Evolutionary conservation across 306 rosid species (phyloP).

Genomic region (Hippophae rhamnoides): DNA sequence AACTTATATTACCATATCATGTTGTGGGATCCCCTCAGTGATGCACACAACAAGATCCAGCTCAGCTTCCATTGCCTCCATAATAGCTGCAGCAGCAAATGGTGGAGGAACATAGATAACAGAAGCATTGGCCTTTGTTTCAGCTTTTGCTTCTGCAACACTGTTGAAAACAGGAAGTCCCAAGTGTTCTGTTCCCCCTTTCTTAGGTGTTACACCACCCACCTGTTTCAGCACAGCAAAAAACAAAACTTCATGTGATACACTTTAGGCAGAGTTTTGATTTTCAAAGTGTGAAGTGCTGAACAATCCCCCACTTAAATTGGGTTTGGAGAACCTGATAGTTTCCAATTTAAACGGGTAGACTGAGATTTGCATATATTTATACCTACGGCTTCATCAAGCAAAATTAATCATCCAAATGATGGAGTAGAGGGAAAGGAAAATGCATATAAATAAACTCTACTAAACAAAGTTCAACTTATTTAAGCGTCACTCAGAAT

Average conservation of each 20-base stretch:
- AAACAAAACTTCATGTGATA: neutral
- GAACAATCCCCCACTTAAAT: neutral
- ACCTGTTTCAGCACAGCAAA: slow-evolving; percentile 35
- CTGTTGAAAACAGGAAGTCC: slow-evolving; percentile 97
- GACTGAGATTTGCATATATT: no score
- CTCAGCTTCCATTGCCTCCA: slow-evolving; percentile 92
- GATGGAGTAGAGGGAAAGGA: no score
- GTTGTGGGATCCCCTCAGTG: slow-evolving; percentile 99
- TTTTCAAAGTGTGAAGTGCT: neutral
- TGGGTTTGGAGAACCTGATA: no score
- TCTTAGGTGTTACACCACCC: slow-evolving; percentile 97
- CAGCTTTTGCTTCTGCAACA: slow-evolving; percentile 92
- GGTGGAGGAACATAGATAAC: slow-evolving; percentile 97
- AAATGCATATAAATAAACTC: no score
- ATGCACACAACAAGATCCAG: slow-evolving; percentile 93
- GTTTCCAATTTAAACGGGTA: no score
- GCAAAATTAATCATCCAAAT: no score
- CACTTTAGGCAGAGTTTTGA: neutral
- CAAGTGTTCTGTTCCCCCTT: slow-evolving; percentile 90
- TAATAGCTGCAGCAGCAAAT: slow-evolving; percentile 87
- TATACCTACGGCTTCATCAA: no score
- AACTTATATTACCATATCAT: slow-evolving; percentile 61
- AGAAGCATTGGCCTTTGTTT: slow-evolving; percentile 88
- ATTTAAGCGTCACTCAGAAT: no score
- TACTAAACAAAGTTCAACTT: no score